A percentile compares a stretch with the other conserved stretches of the same genome.
Conservation (phyloP, 768 basidiomycete genomes). For the Coprinopsis strossmayeri region DNA sequence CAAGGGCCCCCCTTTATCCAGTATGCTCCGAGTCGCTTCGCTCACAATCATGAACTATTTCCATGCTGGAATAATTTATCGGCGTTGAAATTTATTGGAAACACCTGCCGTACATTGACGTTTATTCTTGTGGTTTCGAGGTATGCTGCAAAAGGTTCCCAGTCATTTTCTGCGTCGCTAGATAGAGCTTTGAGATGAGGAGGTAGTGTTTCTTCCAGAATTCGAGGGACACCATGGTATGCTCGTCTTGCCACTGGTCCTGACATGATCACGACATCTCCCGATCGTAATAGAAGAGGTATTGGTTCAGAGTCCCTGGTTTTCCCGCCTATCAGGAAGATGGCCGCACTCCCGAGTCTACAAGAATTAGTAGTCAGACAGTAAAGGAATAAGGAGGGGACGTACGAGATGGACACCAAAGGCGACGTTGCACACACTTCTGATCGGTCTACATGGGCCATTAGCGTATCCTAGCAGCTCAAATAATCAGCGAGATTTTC, state of each 20-base stretch:
- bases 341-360: slow-evolving; percentile 82
- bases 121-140: slow-evolving; percentile 73
- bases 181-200: slow-evolving; percentile 35
- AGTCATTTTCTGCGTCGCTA: slow-evolving; percentile 33
- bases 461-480: slow-evolving; percentile 72
- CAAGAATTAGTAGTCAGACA: background rate
- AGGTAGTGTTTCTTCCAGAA: slow-evolving; percentile 78
- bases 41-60: too few relatives aligned
- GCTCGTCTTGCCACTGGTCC: slow-evolving; percentile 78
- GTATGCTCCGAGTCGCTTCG: too few relatives aligned
- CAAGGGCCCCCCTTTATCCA: too few relatives aligned
- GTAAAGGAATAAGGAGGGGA: slow-evolving; percentile 2
- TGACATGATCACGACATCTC: slow-evolving; percentile 91
- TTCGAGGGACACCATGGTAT: slow-evolving; percentile 93
- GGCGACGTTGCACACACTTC: slow-evolving; percentile 91
- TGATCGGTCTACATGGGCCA: slow-evolving; percentile 97
- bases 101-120: slow-evolving; percentile 87
- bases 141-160: slow-evolving; percentile 60
- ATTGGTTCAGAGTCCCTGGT: slow-evolving; percentile 73
- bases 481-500: background rate
- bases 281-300: slow-evolving; percentile 82
- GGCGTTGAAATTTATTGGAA: slow-evolving; percentile 61
- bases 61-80: slow-evolving; percentile 1
- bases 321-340: slow-evolving; percentile 85
- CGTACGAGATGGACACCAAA: slow-evolving; percentile 90